phyloP scores from a whole-genome alignment of 371 early-diverging fungal genomes.

The Rhizopus delemar region DNA sequence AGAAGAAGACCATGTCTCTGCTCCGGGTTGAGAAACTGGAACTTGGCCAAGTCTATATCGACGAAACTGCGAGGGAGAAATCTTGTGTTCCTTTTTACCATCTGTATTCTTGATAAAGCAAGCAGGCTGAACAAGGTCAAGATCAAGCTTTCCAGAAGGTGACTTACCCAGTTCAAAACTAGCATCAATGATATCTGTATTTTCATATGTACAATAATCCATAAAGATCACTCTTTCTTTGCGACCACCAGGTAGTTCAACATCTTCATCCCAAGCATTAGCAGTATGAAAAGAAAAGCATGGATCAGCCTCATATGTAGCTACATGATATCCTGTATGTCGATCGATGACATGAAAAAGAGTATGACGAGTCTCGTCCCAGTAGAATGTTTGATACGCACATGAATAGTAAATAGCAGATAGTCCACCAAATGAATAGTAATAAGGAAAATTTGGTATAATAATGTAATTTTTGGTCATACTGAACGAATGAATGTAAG shows the following conservation, averaged over 20 bases:
- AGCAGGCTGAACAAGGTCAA: slow-evolving; percentile 41
- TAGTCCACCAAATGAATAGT: slow-evolving; percentile 58
- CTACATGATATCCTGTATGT: slow-evolving; percentile 52
- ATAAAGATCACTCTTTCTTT: slow-evolving; percentile 44
- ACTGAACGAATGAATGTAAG: slow-evolving; percentile 65
- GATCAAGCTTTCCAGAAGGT: slow-evolving; percentile 25
- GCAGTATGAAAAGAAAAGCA: slow-evolving; percentile 64
- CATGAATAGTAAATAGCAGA: slow-evolving; percentile 60
- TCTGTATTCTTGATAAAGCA: slow-evolving; percentile 40
- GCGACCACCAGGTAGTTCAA: slow-evolving; percentile 35
- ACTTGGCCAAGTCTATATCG: slow-evolving; percentile 46
- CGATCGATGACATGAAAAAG: slow-evolving; percentile 64
- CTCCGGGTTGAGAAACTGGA: slow-evolving; percentile 19
- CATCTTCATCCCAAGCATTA: slow-evolving; percentile 63
- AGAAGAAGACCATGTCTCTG: slow-evolving; percentile 8
- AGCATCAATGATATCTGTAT: slow-evolving; percentile 53
- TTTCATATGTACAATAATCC: slow-evolving; percentile 52
- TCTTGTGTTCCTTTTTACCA: slow-evolving; percentile 37
- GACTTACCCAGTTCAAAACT: slow-evolving; percentile 50
- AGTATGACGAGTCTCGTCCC: slow-evolving; percentile 53
- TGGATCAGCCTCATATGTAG: slow-evolving; percentile 63
- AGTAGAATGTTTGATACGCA: slow-evolving; percentile 59
- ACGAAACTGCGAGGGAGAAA: slow-evolving; percentile 47
- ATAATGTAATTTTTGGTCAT: slow-evolving; percentile 67
- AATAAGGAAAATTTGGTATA: slow-evolving; percentile 63